A percentile compares a stretch with the other conserved stretches of the same genome.
These are phyloP conservation scores for Citrus mangshanensis DNA, from an alignment of 345 rosid species.

Conservation along the genomic window DNA sequence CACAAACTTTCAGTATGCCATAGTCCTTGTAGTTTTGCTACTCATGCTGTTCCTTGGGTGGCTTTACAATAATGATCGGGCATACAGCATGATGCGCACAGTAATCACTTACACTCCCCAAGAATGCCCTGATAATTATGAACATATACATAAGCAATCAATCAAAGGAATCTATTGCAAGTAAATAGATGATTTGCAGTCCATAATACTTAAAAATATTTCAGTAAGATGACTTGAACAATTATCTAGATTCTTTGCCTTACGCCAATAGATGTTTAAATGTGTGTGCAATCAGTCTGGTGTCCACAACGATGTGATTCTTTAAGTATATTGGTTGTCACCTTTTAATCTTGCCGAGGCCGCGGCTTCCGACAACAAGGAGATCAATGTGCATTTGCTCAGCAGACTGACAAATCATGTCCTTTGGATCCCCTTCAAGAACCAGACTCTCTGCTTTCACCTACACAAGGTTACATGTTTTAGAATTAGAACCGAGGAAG, in stretches of 20 bases:
- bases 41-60: slow-evolving; percentile 27
- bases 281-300: neutral
- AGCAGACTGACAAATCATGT: slow-evolving; percentile 67
- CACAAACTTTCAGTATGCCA: neutral
- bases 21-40: neutral
- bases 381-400: slow-evolving; percentile 64
- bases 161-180: neutral
- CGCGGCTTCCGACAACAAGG: slow-evolving; percentile 69
- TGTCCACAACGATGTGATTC: neutral
- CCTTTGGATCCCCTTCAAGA: slow-evolving; percentile 72
- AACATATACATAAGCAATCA: neutral
- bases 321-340: neutral
- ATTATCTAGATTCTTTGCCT: neutral
- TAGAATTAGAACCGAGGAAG: neutral
- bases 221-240: neutral
- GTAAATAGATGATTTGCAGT: neutral
- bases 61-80: slow-evolving; percentile 67
- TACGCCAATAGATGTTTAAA: neutral
- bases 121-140: slow-evolving; percentile 47
- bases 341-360: slow-evolving; percentile 65
- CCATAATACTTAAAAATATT: neutral
- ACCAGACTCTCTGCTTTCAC: slow-evolving; percentile 59
- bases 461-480: slow-evolving; percentile 21
- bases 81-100: slow-evolving; percentile 71
- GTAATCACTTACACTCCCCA: slow-evolving; percentile 79